A percentile compares a stretch with the other conserved stretches of the same genome.
Conservation (phyloP, 495 filamentous ascomycete genomes). For the Choiromyces venosus region DNA sequence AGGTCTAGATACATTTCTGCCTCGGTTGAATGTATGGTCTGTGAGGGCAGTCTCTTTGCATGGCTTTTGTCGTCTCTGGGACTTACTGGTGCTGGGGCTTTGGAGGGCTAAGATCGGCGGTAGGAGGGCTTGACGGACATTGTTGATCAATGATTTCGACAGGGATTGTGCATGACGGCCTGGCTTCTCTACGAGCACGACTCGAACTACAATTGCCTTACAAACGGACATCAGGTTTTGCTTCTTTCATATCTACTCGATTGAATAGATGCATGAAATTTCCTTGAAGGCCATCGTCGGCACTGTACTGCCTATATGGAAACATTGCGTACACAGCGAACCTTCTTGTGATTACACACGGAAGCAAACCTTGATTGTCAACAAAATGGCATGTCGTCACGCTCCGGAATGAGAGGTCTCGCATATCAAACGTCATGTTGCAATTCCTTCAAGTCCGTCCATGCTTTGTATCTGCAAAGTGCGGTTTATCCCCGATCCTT, state of each 20-base stretch:
- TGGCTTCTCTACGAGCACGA: slow-evolving; percentile 35
- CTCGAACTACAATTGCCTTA: slow-evolving; percentile 26
- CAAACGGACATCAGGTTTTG: slow-evolving; percentile 37
- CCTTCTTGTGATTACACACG: slow-evolving; percentile 39
- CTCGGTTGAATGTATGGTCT: slow-evolving; percentile 33
- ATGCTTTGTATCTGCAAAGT: slow-evolving; percentile 10
- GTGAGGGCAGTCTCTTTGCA: slow-evolving; percentile 26
- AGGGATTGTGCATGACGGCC: slow-evolving; percentile 35
- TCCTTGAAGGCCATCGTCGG: slow-evolving; percentile 41
- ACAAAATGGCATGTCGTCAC: slow-evolving; percentile 36
- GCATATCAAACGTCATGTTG: slow-evolving; percentile 45
- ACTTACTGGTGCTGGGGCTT: slow-evolving; percentile 39
- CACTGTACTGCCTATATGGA: slow-evolving; percentile 36
- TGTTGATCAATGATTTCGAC: slow-evolving; percentile 23
- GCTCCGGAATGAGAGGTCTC: slow-evolving; percentile 36
- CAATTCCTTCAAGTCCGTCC: slow-evolving; percentile 42
- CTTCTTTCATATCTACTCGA: slow-evolving; percentile 23
- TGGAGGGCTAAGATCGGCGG: slow-evolving; percentile 23
- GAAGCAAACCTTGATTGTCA: slow-evolving; percentile 39
- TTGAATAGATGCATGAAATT: slow-evolving; percentile 3
- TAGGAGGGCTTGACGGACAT: slow-evolving; percentile 34
- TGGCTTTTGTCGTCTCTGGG: slow-evolving; percentile 17
- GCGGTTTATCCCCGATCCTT: slow-evolving; percentile 16
- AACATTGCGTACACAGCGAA: slow-evolving; percentile 38
- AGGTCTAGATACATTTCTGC: slow-evolving; percentile 27